These are phyloP conservation scores for Asterella californica DNA, from an alignment of 225 moss, liverwort and hornwort species.

Conservation along the genomic window DNA sequence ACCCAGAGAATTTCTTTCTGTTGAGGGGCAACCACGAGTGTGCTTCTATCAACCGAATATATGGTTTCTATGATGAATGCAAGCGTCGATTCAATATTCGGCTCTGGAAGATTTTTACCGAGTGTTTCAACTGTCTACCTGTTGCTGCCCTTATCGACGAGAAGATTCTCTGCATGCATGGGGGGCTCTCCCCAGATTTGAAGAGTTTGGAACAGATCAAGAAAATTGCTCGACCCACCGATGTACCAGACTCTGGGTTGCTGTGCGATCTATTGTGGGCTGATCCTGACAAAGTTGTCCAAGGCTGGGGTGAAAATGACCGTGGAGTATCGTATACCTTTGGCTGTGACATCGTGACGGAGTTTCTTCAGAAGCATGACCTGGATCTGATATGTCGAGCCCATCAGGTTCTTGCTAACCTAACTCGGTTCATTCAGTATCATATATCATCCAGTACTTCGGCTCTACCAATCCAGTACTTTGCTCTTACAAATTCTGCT, in stretches of 20 bases:
- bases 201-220: slow-evolving; percentile 99
- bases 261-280: slow-evolving; percentile 98
- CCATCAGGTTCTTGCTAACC: slow-evolving; percentile 60
- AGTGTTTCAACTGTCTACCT: slow-evolving; percentile 98
- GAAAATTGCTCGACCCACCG: slow-evolving; percentile 95
- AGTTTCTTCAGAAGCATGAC: slow-evolving; percentile 92
- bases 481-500: too few species aligned
- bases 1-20: slow-evolving; percentile 98
- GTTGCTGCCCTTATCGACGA: slow-evolving; percentile 98
- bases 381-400: slow-evolving; percentile 98
- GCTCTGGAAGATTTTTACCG: slow-evolving; percentile 98
- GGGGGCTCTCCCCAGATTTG: slow-evolving; percentile 93
- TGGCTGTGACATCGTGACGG: slow-evolving; percentile 79
- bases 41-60: slow-evolving; percentile 98
- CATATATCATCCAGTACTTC: not conserved
- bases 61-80: slow-evolving; percentile 99
- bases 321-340: slow-evolving; percentile 94
- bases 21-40: slow-evolving; percentile 99
- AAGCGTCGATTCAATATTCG: slow-evolving; percentile 99
- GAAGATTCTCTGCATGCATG: slow-evolving; percentile 99
- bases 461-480: not conserved
- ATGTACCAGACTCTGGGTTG: slow-evolving; percentile 92
- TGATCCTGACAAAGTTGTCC: slow-evolving; percentile 93
- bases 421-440: not conserved
- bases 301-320: slow-evolving; percentile 93